Conservation (phyloP, 164 flowering plant genomes). For the Nelumbo lutea region DNA sequence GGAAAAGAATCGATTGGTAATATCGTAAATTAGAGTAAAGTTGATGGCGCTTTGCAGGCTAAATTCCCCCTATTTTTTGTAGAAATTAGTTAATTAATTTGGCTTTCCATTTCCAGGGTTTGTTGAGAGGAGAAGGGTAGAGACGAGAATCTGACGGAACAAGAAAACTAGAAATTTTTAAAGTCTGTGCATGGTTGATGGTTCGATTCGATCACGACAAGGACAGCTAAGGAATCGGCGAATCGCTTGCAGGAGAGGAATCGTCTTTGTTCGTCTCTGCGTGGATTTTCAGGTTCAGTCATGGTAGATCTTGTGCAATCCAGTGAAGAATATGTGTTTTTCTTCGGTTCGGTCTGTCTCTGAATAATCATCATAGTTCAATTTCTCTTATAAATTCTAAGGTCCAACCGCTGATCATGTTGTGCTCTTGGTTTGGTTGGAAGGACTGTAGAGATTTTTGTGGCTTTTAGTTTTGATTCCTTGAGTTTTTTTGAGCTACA, state of each 20-base stretch:
- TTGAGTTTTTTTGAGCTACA: too few species aligned
- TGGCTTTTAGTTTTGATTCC: too few species aligned
- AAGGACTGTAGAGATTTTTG: neutral
- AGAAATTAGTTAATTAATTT: too few species aligned
- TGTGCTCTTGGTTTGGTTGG: neutral
- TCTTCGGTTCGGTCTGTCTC: slow-evolving; percentile 1
- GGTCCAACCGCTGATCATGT: neutral
- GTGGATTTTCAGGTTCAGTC: slow-evolving; percentile 7
- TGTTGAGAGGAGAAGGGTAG: neutral
- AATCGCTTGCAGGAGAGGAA: neutral
- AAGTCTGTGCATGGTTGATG: neutral
- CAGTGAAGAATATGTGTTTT: neutral
- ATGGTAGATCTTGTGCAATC: slow-evolving; percentile 6
- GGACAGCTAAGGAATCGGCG: neutral
- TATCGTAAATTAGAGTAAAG: too few species aligned
- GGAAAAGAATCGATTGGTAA: too few species aligned
- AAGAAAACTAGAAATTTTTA: neutral
- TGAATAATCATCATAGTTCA: slow-evolving; percentile 3
- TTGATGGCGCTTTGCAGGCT: too few species aligned
- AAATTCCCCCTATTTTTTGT: too few species aligned
- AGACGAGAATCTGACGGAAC: slow-evolving; percentile 3
- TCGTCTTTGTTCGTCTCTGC: neutral
- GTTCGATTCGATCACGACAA: neutral
- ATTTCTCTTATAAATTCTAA: neutral
- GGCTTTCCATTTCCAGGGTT: neutral